Evolutionary conservation across 441 rosid genomes (phyloP), one percentile per base, ranked within the genome.

Genomic region (Bruguiera hainesii): DNA sequence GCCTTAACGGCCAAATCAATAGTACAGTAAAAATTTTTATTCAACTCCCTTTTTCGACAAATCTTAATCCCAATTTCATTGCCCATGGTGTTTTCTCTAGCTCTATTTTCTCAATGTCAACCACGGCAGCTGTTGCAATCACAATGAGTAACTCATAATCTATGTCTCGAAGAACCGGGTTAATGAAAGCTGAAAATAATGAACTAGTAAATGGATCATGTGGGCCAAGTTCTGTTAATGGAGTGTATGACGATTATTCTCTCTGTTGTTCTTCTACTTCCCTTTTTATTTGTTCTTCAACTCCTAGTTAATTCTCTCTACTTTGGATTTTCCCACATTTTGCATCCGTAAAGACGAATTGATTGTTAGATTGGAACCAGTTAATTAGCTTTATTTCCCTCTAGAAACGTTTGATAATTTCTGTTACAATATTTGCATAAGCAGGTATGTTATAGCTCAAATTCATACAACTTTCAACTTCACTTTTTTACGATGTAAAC

Each of bases 131-230:
- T 78, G 83, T 84, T 76, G 84, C 93, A 63, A 82, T 81, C 73
- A 75, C 85, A 51, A 82, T 81, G 66, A 90, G 79, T 80, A 80
- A 76, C 76, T 87, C 90, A 35, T 98, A 84, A 60, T 87, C 97
- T 65, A 78, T 90, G 33, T 95, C 99, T 71, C 85, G 95, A 71
- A 89, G 99, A 82, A 95, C 99, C 63, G 89, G 91, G 76, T 78
- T 79, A 75, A 80, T 86, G 74, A 89, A 86, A 81, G 89, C 85
- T 75, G 97, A 90, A 66, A 85, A 81, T 80, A 80, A 80, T 69
- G 89, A 94, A 68, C 69, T 75, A 70, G 79, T 71, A 29, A 90
- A 93, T 78, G 98, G 89, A 76, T 83, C 93, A 61, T 75, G 81
- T 60, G 84, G 70, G 84, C 69, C 84, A 57, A 80, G 81, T 77